Percentiles rank a stretch among this genome's conserved stretches.
Evolutionary conservation across 1,139 yeast genomes (phyloP).

Genomic region (Zygosaccharomyces pseudobailii): DNA sequence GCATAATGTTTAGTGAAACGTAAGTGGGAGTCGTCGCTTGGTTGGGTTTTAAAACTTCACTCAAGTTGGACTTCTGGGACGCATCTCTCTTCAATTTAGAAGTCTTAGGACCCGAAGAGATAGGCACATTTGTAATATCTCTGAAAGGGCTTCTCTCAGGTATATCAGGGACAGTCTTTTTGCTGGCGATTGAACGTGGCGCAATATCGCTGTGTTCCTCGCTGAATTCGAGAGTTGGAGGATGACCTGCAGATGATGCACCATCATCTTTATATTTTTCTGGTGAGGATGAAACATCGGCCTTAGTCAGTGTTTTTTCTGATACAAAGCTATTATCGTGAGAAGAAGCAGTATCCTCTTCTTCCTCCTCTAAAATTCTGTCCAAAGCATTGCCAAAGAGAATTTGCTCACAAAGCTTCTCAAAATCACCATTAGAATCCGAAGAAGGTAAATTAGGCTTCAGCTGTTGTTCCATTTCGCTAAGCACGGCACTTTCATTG

Average conservation of each 20-base stretch:
- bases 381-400: constrained; percentile 28
- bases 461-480: constrained; percentile 4
- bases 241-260: neutral
- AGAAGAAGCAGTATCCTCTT: constrained; percentile 9
- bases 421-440: constrained; percentile 28
- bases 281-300: neutral
- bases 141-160: constrained; percentile 9
- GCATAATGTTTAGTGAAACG: neutral
- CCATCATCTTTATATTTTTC: neutral
- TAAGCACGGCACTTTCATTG: constrained; percentile 9
- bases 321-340: constrained; percentile 2
- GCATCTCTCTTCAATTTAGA: constrained; percentile 10
- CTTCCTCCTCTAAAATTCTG: constrained; percentile 26
- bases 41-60: constrained; percentile 1
- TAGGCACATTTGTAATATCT: constrained; percentile 13
- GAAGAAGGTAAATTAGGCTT: constrained; percentile 22
- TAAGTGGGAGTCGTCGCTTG: neutral
- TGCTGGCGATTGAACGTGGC: neutral
- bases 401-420: constrained; percentile 29
- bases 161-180: neutral
- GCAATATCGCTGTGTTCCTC: neutral
- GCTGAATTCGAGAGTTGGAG: constrained; percentile 8
- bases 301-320: constrained; percentile 3
- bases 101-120: neutral
- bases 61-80: constrained; percentile 11